phyloP scores from a whole-genome alignment of 2,329 filamentous ascomycete species.

The Elsinoe perseae region DNA sequence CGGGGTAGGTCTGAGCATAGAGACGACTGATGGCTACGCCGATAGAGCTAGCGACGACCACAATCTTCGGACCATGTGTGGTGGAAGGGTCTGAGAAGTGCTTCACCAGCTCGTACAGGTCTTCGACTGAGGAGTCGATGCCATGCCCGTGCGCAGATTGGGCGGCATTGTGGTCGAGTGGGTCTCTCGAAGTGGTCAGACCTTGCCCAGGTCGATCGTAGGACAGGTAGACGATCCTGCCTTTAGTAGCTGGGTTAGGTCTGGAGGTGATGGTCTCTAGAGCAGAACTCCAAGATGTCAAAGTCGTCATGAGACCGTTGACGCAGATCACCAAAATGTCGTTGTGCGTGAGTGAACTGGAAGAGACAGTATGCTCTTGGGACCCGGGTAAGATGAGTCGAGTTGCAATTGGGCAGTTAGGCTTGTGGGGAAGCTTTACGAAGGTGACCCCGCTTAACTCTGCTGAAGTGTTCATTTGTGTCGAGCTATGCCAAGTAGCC shows the following conservation, averaged over 20 bases:
- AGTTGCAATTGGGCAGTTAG: neutral
- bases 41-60: constrained; percentile 46
- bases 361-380: neutral
- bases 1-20: neutral
- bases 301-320: constrained; percentile 38
- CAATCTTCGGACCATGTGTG: constrained; percentile 46
- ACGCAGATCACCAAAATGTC: constrained; percentile 36
- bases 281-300: constrained; percentile 33
- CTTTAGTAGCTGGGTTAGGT: constrained; percentile 16
- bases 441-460: neutral
- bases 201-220: constrained; percentile 56
- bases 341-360: neutral
- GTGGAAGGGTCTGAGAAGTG: constrained; percentile 21
- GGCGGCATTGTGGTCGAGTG: constrained; percentile 21
- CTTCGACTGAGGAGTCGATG: neutral
- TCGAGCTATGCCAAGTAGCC: no score
- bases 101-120: constrained; percentile 17
- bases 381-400: neutral
- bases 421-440: neutral
- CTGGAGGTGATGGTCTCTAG: constrained; percentile 21
- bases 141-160: constrained; percentile 9
- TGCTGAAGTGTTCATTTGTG: neutral
- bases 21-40: constrained; percentile 64
- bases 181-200: constrained; percentile 40
- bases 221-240: constrained; percentile 41